Base-by-base conservation (phyloP, 2,329 filamentous ascomycete genomes). In the Rhynchosporium agropyri region DNA sequence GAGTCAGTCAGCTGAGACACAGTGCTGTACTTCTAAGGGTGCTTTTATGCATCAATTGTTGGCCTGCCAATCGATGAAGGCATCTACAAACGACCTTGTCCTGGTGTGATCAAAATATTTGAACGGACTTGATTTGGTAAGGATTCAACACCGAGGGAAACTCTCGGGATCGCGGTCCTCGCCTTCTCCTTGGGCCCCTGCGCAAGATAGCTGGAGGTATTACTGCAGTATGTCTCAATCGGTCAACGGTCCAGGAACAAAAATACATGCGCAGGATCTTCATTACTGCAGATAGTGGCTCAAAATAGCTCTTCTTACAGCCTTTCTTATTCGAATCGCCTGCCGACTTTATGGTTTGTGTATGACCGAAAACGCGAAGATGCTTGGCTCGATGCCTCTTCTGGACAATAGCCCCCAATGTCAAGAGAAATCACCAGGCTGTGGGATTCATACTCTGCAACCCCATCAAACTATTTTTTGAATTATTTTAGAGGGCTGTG, bases 161-260 rank as follows among this genome's bases (percentile, higher is more conserved):
- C 43, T 4, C 13, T 15, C 43, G 43, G 4, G 13, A 45, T 45
- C 43, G 5, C 9, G 15, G 26, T 48, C 45, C n/a, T 3, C 28
- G 26, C 45, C 45, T 48, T 48, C 45, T 48, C 28, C n/a, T 20
- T 48, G 15, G 26, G 43, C 43, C 43, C 15, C 43, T 8, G 43
- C 43, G 43, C 43, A n/a, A 6, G 15, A 26, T 2, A 13, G 26
- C 26, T 46, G 33, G 6, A 36, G 33, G 33, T 10, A 36, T 36
- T 46, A n/a, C 43, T 46, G 45, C 20, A 48, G 45, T 20, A 48
- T 29, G 45, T 20, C 28, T 48, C 45, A 9, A 48, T 48, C 45
- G 20, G 45, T 20, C 45, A 48, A 48, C 20, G 8, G 20, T 48
- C 45, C 20, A 48, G 45, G 26, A 48, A 26, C 10, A 13, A 29